Evolutionary conservation across 257 asterid species (phyloP).

Genomic region (Plectranthus barbatus): DNA sequence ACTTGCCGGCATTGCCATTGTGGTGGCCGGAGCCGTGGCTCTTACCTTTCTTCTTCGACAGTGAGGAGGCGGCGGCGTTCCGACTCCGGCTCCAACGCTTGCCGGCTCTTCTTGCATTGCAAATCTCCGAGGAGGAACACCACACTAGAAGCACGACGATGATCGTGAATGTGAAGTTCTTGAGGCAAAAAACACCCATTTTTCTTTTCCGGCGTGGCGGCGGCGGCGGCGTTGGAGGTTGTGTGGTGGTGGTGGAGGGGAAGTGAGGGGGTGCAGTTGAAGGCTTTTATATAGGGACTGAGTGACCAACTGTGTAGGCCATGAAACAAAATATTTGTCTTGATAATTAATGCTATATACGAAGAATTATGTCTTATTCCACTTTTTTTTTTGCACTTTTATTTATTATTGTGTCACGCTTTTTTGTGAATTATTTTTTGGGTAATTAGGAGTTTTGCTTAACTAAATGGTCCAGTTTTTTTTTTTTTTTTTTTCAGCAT

Average conservation of each 20-base stretch:
- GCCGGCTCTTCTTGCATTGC: constrained; percentile 53
- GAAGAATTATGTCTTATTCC: constrained; percentile 20
- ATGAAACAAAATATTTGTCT: constrained; percentile 9
- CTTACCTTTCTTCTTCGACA: constrained; percentile 52
- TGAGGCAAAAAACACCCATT: constrained; percentile 42
- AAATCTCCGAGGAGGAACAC: constrained; percentile 36
- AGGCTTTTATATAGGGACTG: constrained; percentile 38
- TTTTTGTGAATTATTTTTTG: constrained; percentile 24
- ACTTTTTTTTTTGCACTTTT: constrained; percentile 11
- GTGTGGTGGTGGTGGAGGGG: neutral
- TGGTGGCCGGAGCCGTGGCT: constrained; percentile 32
- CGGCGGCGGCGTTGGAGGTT: constrained; percentile 7
- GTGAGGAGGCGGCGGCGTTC: constrained; percentile 18
- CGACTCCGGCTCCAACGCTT: constrained; percentile 44
- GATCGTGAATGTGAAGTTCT: constrained; percentile 37
- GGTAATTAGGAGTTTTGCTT: constrained; percentile 17
- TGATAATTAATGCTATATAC: neutral
- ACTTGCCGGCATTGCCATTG: constrained; percentile 36
- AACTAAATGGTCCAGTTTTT: constrained; percentile 26
- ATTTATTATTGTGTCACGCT: constrained; percentile 15
- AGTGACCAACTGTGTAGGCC: constrained; percentile 1
- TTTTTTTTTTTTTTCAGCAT: constrained; percentile 12
- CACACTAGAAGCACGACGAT: constrained; percentile 31
- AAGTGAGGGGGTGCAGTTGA: constrained; percentile 26
- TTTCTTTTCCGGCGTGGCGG: neutral